A percentile compares a stretch with the other conserved stretches of the same genome.
Evolutionary conservation across 1,284 basidiomycete genomes (phyloP).

Genomic region (Rhodotorula glutinis): DNA sequence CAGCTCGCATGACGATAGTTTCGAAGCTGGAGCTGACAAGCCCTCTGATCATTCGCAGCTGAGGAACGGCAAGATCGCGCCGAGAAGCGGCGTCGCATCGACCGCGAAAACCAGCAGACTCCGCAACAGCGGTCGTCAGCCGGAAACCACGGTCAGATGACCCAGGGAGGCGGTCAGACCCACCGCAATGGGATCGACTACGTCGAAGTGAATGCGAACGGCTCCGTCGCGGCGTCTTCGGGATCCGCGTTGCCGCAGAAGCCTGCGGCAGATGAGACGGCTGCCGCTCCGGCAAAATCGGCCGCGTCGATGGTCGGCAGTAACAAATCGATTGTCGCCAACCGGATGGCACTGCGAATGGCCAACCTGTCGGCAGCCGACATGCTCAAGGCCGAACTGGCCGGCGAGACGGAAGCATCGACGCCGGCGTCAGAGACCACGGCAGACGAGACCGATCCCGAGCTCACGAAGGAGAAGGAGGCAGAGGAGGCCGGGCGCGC

Average conservation of each 20-base stretch:
- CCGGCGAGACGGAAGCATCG: constrained; percentile 50
- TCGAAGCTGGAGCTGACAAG: too few relatives aligned
- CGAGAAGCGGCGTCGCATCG: constrained; percentile 71
- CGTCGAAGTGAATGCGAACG: constrained; percentile 32
- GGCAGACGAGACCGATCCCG: background rate
- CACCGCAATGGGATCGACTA: constrained; percentile 35
- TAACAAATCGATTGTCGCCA: constrained; percentile 77
- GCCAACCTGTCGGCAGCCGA: constrained; percentile 96
- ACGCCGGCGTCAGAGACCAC: constrained; percentile 1
- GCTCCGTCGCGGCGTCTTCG: constrained; percentile 11
- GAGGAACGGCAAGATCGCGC: constrained; percentile 88
- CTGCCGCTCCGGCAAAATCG: background rate
- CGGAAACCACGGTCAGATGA: constrained; percentile 20
- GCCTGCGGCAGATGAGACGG: background rate
- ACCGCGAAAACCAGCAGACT: constrained; percentile 56
- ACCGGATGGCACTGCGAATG: constrained; percentile 82
- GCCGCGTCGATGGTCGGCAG: constrained; percentile 27
- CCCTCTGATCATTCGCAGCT: constrained; percentile 53
- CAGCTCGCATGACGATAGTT: too few relatives aligned
- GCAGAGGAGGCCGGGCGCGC: constrained; percentile 27
- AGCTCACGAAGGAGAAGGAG: constrained; percentile 19
- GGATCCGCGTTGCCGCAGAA: constrained; percentile 15
- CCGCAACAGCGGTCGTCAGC: background rate
- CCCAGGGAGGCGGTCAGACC: constrained; percentile 12
- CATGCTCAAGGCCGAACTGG: constrained; percentile 84